These are phyloP conservation scores for Dissophora globulifera DNA, from an alignment of 192 early-diverging fungal genomes.

Conservation along the genomic window DNA sequence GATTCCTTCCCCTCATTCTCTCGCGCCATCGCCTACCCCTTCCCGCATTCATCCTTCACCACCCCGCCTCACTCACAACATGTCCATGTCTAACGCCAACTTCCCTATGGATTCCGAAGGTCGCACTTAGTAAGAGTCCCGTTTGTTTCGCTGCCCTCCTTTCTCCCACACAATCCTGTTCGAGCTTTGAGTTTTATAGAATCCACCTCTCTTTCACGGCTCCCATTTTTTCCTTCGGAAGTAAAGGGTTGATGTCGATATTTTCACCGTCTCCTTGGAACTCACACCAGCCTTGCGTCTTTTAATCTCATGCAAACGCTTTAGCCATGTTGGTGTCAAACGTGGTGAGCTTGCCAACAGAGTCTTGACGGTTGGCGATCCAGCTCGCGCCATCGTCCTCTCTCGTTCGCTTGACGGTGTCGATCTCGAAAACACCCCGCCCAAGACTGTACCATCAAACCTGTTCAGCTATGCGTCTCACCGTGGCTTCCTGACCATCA, in stretches of 20 bases:
- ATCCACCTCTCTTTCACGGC: too few relatives aligned
- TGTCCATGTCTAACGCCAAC: constrained; percentile 74
- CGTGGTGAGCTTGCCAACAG: constrained; percentile 87
- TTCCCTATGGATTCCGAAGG: constrained; percentile 81
- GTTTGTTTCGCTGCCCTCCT: too few relatives aligned
- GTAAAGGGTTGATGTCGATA: not conserved
- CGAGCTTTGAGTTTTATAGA: too few relatives aligned
- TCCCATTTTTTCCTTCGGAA: not conserved
- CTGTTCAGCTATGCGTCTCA: constrained; percentile 62
- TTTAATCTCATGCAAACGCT: not conserved
- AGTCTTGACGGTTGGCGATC: constrained; percentile 90
- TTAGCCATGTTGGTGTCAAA: constrained; percentile 77
- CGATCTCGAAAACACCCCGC: constrained; percentile 29
- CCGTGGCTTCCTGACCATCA: constrained; percentile 88
- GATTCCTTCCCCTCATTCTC: too few relatives aligned
- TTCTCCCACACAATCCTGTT: too few relatives aligned
- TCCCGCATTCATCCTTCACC: not conserved
- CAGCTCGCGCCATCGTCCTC: constrained; percentile 72
- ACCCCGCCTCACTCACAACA: constrained; percentile 6
- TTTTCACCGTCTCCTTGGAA: not conserved
- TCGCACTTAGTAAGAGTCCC: constrained; percentile 69
- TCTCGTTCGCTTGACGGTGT: constrained; percentile 68
- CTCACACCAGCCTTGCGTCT: not conserved
- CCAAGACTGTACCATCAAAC: constrained; percentile 59
- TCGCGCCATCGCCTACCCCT: too few relatives aligned